Conservation (phyloP, 257 asterid genomes). For the Salvia hispanica region DNA sequence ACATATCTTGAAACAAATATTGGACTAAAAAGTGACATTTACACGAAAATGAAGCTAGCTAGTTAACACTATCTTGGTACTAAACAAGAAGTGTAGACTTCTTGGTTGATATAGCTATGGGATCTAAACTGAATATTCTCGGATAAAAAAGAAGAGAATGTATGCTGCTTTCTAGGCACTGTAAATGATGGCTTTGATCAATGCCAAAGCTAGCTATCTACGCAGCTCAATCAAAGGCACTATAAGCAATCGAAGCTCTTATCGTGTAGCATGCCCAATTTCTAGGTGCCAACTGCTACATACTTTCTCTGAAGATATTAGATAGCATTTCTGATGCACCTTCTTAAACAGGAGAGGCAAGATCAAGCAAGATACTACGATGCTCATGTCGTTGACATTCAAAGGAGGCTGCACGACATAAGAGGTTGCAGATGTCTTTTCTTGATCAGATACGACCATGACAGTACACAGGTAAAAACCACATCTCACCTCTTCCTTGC, state of each 20-base stretch:
- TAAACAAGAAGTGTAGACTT: not conserved
- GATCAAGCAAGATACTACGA: slow-evolving; percentile 78
- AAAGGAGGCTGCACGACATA: slow-evolving; percentile 75
- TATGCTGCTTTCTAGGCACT: not conserved
- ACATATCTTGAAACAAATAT: too few species aligned
- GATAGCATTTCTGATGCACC: not conserved
- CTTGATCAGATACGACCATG: slow-evolving; percentile 66
- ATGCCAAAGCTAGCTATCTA: not conserved
- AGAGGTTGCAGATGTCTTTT: slow-evolving; percentile 94
- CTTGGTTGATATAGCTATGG: not conserved
- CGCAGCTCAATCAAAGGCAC: not conserved
- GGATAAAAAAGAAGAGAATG: not conserved
- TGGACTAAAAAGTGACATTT: too few species aligned
- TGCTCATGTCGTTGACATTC: slow-evolving; percentile 59
- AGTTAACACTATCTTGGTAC: not conserved
- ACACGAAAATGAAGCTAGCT: not conserved
- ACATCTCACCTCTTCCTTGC: not conserved
- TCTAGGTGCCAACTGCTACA: too few species aligned
- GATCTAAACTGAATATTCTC: not conserved
- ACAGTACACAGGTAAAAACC: slow-evolving; percentile 51
- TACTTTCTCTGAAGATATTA: not conserved
- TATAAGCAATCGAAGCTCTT: not conserved
- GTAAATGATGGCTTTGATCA: too few species aligned
- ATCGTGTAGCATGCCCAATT: not conserved
- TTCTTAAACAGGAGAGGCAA: slow-evolving; percentile 58